Conservation (phyloP, 352 stramenopile genomes). For the Phytophthora colocasiae region DNA sequence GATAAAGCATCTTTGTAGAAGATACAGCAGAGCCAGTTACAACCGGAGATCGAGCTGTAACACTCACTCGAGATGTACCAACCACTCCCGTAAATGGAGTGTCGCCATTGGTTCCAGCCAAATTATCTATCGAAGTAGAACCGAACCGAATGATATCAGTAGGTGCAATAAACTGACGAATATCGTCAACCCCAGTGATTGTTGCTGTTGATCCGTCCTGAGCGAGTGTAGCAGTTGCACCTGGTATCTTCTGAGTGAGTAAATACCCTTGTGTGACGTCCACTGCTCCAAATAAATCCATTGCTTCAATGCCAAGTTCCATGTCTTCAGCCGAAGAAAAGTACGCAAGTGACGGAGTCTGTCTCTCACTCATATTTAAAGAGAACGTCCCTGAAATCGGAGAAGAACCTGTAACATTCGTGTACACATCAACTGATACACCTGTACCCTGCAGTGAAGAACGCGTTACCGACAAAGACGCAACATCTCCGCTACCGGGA, state of each 20-base stretch:
- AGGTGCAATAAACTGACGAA: constrained; percentile 67
- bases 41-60: constrained; percentile 55
- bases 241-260: constrained; percentile 62
- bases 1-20: constrained; percentile 68
- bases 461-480: constrained; percentile 46
- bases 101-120: constrained; percentile 73
- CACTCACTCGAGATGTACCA: constrained; percentile 57
- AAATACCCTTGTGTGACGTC: constrained; percentile 62
- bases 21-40: constrained; percentile 33
- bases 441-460: constrained; percentile 52
- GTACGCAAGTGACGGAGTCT: constrained; percentile 66
- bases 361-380: constrained; percentile 44
- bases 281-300: constrained; percentile 82
- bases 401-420: constrained; percentile 52
- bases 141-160: constrained; percentile 79
- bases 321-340: constrained; percentile 62
- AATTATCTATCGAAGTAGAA: constrained; percentile 38
- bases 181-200: constrained; percentile 62
- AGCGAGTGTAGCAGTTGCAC: constrained; percentile 54
- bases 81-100: constrained; percentile 56
- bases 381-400: constrained; percentile 64
- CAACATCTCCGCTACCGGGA: constrained; percentile 79
- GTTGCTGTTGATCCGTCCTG: constrained; percentile 60
- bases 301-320: constrained; percentile 78
- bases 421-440: constrained; percentile 61